Base-by-base conservation (phyloP, 2,329 filamentous ascomycete genomes). In the Talaromyces sp. region DNA sequence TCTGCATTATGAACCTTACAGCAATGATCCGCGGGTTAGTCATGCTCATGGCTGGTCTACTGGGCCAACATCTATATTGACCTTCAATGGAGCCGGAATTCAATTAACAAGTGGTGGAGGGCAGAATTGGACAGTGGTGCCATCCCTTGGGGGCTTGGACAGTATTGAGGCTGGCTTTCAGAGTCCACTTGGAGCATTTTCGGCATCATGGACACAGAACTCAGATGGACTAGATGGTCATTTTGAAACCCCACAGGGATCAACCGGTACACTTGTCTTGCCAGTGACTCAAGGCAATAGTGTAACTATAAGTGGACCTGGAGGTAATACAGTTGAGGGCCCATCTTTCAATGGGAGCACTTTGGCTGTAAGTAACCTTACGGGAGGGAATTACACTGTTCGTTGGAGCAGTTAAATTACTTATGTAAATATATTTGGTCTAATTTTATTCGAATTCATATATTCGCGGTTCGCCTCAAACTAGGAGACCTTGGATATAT, bases 31-130 rank as follows among this genome's bases (percentile, higher is more conserved):
- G 0, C 72, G 80, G 0, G 77, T 82, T 22, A 77, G 71, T 1
- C 80, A 82, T 65, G 79, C 81, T 0, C 81, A 83, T 60, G 80
- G 80, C 3, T 84, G 81, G 81, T 73, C 78, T 0, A 82, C 80
- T 0, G 80, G 80, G 0, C 81, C 81, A 3, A 80, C 80, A 1
- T 73, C 71, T 1, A 75, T 75, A 0, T 65, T 83, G 52, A 80
- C 77, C 2, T 70, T 73, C 64, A 74, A 77, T 60, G 71, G 75
- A 1, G 79, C 78, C 0, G 79, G 76, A 0, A 64, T 82, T 28
- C 75, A 75, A 59, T 64, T 79, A 7, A 65, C 72, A 2, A 75
- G 68, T 4, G 69, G 73, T 0, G 76, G 68, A 3, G 69, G 73
- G 0, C 66, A 62, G 55, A 73, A 67, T 2, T 80, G 76, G 76